A percentile compares a stretch with the other conserved stretches of the same genome.
Conservation (phyloP, 1,139 yeast species). For the Geotrichum macrosporum region DNA sequence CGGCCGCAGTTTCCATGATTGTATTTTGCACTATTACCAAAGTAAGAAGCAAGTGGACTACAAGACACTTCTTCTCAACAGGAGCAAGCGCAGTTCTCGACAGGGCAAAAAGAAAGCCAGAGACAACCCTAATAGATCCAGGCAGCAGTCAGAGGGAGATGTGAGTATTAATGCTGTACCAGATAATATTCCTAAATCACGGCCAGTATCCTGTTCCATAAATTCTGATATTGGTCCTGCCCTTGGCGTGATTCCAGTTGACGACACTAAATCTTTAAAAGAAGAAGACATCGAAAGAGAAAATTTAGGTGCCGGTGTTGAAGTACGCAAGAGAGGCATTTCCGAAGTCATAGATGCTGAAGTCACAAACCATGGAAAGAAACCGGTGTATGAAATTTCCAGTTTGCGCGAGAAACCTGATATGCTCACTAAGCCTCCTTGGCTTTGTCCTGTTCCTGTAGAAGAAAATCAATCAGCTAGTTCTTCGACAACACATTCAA, state of each 20-base stretch:
- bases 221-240: conserved; percentile 2
- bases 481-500: background rate
- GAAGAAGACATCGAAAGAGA: no score
- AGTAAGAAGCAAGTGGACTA: conserved; percentile 79
- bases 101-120: conserved; percentile 30
- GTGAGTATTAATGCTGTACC: background rate
- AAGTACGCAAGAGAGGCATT: no score
- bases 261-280: no score
- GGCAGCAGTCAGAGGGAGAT: conserved; percentile 5
- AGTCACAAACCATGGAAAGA: background rate
- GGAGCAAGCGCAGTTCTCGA: conserved; percentile 45
- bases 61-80: conserved; percentile 58
- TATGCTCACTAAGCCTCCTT: background rate
- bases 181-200: background rate
- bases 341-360: background rate
- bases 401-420: no score
- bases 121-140: conserved; percentile 22
- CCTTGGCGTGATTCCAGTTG: no score
- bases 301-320: no score
- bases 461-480: conserved; percentile 2
- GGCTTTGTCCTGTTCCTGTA: background rate
- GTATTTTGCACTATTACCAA: conserved; percentile 87
- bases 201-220: background rate
- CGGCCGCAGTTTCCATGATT: conserved; percentile 71
- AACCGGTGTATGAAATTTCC: background rate